Evolutionary conservation across 768 basidiomycete genomes (phyloP), one percentile per base, ranked within the genome.

Genomic region (Lentinus brumalis): DNA sequence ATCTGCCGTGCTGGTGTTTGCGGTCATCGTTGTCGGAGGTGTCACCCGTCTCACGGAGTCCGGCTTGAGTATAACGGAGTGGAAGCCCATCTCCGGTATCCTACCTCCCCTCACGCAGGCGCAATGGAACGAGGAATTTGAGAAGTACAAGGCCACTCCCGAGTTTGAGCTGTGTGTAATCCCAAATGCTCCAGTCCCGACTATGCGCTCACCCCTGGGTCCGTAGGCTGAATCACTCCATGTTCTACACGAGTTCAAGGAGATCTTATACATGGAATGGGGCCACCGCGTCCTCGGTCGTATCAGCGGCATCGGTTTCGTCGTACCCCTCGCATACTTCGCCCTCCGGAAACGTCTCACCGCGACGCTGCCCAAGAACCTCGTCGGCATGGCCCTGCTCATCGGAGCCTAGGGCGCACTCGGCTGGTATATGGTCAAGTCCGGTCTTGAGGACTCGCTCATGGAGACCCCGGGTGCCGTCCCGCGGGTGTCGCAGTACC

Each of bases 401-500:
- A 89, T 99, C 53, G 97, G 95, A 31, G 87, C 86, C 18, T 95
- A 99, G 74, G 97, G 97, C 49, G 81, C 84, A 18, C 81, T 99
- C 18, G 97, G 97, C 30, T 99, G 97, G 97, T 98, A 98, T 79
- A 99, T 99, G 97, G 97, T 99, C 57, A 91, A 96, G 73, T 98
- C 95, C 12, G 97, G 97, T 1, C 80, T 99, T 11, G 91, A 95
- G 67, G 85, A 92, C 55, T 83, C 90, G 11, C 78, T 92, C 55
- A 81, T 98, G 77, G 82, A 87, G 6, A 88, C 83, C 8, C 91
- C 91, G 4, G 89, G 88, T 15, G 88, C 91, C 11, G 90, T 96
- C 7, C 96, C 97, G 2, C 88, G 97, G 7, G 97, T 99, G 9
- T 95, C 93, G 16, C 97, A 99, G 72, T 99, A 99, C 73, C 83